Conservation (phyloP, 2,329 filamentous ascomycete genomes). For the Trichoderma koningii region DNA sequence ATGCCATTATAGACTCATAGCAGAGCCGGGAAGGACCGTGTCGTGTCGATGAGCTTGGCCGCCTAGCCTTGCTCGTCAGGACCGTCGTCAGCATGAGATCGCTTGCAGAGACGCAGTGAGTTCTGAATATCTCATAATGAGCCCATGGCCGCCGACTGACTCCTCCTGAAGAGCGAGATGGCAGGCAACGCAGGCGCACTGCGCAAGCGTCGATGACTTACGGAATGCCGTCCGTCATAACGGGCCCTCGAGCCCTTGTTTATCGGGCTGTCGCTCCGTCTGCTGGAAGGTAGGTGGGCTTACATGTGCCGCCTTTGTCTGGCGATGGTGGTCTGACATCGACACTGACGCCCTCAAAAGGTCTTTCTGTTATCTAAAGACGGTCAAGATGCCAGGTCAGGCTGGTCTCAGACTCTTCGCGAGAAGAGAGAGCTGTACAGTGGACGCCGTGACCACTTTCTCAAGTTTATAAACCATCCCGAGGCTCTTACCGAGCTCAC, state of each 20-base stretch:
- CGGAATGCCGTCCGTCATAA: conserved; percentile 65
- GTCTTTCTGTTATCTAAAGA: conserved; percentile 78
- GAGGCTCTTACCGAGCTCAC: conserved; percentile 71
- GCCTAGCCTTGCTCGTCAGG: background rate
- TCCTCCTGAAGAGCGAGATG: conserved; percentile 60
- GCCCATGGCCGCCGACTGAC: conserved; percentile 5
- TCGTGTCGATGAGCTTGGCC: conserved; percentile 2
- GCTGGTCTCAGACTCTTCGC: conserved; percentile 68
- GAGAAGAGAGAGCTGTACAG: conserved; percentile 75
- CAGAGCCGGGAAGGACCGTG: background rate
- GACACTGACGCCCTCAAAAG: conserved; percentile 45
- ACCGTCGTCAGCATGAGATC: conserved; percentile 39
- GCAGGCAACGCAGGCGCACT: conserved; percentile 62
- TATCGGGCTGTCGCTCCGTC: conserved; percentile 76
- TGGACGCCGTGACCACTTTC: conserved; percentile 70
- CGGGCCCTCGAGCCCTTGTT: conserved; percentile 62
- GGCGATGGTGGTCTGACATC: conserved; percentile 5
- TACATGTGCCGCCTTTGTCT: background rate
- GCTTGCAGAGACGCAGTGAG: conserved; percentile 45
- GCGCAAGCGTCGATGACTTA: conserved; percentile 61
- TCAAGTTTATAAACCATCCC: conserved; percentile 81
- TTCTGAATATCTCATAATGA: background rate
- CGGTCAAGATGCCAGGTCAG: conserved; percentile 52
- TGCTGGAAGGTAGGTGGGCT: conserved; percentile 76
- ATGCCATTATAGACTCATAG: background rate